Evolutionary conservation across 148 eudicot genomes (phyloP).

Genomic region (Spergularia marina): DNA sequence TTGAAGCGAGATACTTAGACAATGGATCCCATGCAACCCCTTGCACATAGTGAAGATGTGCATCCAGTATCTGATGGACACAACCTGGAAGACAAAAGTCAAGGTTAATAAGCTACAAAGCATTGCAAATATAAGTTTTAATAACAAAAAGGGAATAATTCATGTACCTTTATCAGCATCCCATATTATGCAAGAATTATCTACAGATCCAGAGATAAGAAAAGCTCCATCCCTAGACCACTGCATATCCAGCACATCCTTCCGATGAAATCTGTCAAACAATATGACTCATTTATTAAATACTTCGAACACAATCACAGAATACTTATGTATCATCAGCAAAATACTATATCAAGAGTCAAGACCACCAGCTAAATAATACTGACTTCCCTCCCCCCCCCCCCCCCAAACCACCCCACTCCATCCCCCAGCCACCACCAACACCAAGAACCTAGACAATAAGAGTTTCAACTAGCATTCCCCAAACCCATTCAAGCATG

Average conservation of each 20-base stretch:
- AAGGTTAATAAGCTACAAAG: conserved; percentile 9
- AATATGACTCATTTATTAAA: background rate
- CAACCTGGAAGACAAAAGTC: conserved; percentile 45
- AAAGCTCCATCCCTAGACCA: conserved; percentile 90
- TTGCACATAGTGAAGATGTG: conserved; percentile 93
- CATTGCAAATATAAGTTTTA: conserved; percentile 3
- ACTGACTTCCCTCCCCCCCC: too few relatives aligned
- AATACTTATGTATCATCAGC: background rate
- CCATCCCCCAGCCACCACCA: background rate
- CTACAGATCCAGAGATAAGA: conserved; percentile 95
- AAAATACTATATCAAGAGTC: background rate
- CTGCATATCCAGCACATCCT: conserved; percentile 90
- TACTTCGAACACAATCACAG: background rate
- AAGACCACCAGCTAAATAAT: background rate
- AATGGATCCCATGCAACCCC: conserved; percentile 99
- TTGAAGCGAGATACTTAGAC: conserved; percentile 72
- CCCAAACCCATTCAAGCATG: conserved; percentile 1
- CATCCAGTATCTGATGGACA: conserved; percentile 88
- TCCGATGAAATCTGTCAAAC: conserved; percentile 73
- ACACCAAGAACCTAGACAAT: background rate
- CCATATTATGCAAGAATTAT: conserved; percentile 97
- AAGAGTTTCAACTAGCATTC: background rate
- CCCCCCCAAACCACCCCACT: too few relatives aligned
- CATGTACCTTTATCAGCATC: conserved; percentile 73
- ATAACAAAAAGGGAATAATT: background rate